Evolutionary conservation across 768 basidiomycete species (phyloP).

Genomic region (Kwoniella botswanensis): DNA sequence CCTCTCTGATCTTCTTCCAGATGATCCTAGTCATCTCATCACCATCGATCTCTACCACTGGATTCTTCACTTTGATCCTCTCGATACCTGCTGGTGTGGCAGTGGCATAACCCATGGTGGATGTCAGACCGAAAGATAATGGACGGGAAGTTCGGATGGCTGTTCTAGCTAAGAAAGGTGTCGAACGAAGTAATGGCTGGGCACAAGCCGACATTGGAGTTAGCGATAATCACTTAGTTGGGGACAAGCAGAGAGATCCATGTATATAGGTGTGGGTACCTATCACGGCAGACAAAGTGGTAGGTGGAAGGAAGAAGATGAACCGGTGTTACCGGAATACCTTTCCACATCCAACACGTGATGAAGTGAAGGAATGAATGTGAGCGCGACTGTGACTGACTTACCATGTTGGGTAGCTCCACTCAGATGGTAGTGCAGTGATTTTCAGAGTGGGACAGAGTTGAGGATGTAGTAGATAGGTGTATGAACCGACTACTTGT

Average conservation of each 20-base stretch:
- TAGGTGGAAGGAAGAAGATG: neutral
- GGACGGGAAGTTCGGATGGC: slow-evolving; percentile 22
- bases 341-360: too few species aligned
- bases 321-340: slow-evolving; percentile 6
- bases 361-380: neutral
- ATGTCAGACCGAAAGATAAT: slow-evolving; percentile 36
- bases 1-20: slow-evolving; percentile 96
- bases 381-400: neutral
- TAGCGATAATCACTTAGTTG: neutral
- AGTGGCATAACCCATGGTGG: slow-evolving; percentile 32
- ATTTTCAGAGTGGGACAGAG: too few species aligned
- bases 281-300: neutral
- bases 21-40: slow-evolving; percentile 99
- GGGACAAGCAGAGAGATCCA: neutral
- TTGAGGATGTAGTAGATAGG: neutral
- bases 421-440: neutral
- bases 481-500: neutral
- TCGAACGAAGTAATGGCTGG: slow-evolving; percentile 26
- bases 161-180: slow-evolving; percentile 21
- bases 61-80: slow-evolving; percentile 75
- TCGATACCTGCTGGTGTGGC: slow-evolving; percentile 35
- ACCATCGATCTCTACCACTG: slow-evolving; percentile 92
- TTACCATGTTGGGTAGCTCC: neutral
- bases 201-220: neutral
- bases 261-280: neutral